Evolutionary conservation across 495 filamentous ascomycete genomes (phyloP), one percentile per base, ranked within the genome.

Genomic region (Annulohypoxylon stygium): DNA sequence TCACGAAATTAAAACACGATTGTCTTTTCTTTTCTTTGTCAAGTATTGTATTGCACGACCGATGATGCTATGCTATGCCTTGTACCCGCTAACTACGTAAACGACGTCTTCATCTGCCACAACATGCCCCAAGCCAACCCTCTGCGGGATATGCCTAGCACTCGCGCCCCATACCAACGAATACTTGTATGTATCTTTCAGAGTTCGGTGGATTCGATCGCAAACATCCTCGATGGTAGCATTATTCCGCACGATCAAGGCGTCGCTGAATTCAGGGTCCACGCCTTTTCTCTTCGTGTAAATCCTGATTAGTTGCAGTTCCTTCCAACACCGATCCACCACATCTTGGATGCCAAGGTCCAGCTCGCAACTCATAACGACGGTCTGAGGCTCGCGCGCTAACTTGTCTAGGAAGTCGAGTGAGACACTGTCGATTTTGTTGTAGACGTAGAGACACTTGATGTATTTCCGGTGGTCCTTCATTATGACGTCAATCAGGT

Each of bases 401-500:
- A 99, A 85, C 75, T 91, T 88, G 82, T 99, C 93, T 16, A 99
- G 88, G 84, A 95, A 97, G 74, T 97, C 93, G 69, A 99, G 87
- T 26, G 92, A 94, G 74, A 99, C 91, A 80, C 90, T 91, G 85
- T 99, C 97, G 84, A 99, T 97, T 83, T 99, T 99, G 92, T 99
- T 99, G 89, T 99, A 99, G 33, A 98, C 97, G 83, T 99, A 99
- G 25, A 99, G 87, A 77, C 94, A 97, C 62, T 82, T 83, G 84
- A 99, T 98, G 84, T 99, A 99, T 82, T 97, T 98, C 74, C 97
- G 88, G 84, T 99, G 95, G 77, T 97, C 93, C 76, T 95, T 96
- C 94, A 98, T 98, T 82, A 99, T 97, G 48, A 98, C 94, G 80
- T 99, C 97, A 78, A 99, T 98, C 79, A 99, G 92, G 81, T 99